Conservation (phyloP, 441 rosid genomes). For the Iberis amara region DNA sequence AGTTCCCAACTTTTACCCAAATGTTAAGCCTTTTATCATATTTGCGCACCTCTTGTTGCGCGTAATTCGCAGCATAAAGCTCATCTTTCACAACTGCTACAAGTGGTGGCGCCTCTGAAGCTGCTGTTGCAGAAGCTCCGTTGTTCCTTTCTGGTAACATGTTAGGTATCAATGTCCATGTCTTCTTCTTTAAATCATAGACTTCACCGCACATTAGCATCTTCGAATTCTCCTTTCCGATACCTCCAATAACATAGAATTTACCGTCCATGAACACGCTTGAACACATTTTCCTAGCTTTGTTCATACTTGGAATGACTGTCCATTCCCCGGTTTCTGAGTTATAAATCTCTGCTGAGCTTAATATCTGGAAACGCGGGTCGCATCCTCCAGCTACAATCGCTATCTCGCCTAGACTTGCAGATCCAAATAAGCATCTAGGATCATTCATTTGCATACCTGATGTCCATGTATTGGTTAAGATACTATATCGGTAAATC, state of each 20-base stretch:
- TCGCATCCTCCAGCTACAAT: constrained; percentile 78
- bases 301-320: constrained; percentile 53
- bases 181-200: constrained; percentile 55
- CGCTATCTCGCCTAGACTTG: constrained; percentile 58
- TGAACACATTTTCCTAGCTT: constrained; percentile 69
- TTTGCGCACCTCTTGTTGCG: constrained; percentile 44
- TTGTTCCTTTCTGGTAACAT: constrained; percentile 64
- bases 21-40: constrained; percentile 42
- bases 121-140: constrained; percentile 31
- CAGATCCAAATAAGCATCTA: constrained; percentile 77
- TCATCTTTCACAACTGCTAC: constrained; percentile 52
- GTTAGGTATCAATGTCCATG: constrained; percentile 63
- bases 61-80: constrained; percentile 42
- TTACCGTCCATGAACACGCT: constrained; percentile 84
- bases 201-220: constrained; percentile 70
- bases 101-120: constrained; percentile 58
- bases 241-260: constrained; percentile 71
- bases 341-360: constrained; percentile 64
- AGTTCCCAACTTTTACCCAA: constrained; percentile 47
- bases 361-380: constrained; percentile 44
- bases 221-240: constrained; percentile 46
- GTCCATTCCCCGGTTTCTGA: constrained; percentile 63
- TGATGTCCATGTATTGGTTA: constrained; percentile 50
- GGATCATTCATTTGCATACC: constrained; percentile 62
- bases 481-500: constrained; percentile 58